Conservation (phyloP, 805 yeast species). For the Jamesozyma hellenica region DNA sequence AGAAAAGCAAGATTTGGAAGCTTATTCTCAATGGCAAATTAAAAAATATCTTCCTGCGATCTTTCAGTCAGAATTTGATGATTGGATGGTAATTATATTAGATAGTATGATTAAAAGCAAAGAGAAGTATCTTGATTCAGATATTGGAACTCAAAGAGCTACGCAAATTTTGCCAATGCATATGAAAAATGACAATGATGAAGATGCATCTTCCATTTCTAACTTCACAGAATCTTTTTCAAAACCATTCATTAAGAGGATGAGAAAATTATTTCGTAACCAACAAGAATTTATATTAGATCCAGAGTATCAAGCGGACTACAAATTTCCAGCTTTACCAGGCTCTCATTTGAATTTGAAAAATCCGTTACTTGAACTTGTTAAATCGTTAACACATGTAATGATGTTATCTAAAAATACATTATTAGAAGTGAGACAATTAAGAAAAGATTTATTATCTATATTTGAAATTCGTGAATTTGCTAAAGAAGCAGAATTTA, state of each 20-base stretch:
- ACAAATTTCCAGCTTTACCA: conserved; percentile 63
- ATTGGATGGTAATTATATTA: conserved; percentile 71
- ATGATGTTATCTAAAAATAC: conserved; percentile 55
- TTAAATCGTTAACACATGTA: conserved; percentile 65
- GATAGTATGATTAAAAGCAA: conserved; percentile 57
- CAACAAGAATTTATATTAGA: conserved; percentile 68
- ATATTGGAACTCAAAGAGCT: conserved; percentile 46
- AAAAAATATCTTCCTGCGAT: conserved; percentile 62
- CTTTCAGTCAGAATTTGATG: conserved; percentile 73
- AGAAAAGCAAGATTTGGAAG: conserved; percentile 31
- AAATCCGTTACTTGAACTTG: conserved; percentile 72
- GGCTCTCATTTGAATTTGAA: conserved; percentile 53
- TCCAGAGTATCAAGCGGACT: conserved; percentile 53
- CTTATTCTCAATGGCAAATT: conserved; percentile 69
- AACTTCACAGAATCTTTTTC: conserved; percentile 51
- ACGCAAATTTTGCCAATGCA: conserved; percentile 57
- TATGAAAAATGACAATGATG: conserved; percentile 22
- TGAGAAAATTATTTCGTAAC: conserved; percentile 51
- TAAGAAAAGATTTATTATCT: conserved; percentile 64
- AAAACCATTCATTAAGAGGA: conserved; percentile 53
- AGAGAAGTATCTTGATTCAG: conserved; percentile 21
- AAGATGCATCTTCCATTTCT: conserved; percentile 30
- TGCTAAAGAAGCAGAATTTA: conserved; percentile 60
- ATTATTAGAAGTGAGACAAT: conserved; percentile 58
- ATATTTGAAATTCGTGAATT: conserved; percentile 79